Evolutionary conservation across 352 stramenopile genomes (phyloP).

Genomic region (Pythium sukuiense): DNA sequence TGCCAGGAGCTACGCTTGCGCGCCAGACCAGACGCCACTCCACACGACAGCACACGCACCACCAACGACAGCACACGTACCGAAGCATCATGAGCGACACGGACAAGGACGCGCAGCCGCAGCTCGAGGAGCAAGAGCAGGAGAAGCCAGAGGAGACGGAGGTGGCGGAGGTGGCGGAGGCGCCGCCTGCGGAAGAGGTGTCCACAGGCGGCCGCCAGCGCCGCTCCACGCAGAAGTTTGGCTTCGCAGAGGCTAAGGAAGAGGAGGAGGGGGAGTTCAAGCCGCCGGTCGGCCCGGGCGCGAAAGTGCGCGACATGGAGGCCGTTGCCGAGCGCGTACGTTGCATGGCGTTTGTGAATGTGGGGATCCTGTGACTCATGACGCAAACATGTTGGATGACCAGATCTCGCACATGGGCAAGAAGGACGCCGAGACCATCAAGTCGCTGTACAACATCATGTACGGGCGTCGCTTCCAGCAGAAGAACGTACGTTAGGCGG

Average conservation of each 20-base stretch:
- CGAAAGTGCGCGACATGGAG: slow-evolving; percentile 66
- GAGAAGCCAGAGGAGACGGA: not conserved
- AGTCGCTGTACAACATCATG: slow-evolving; percentile 82
- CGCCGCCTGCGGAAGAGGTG: slow-evolving; percentile 9
- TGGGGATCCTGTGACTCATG: slow-evolving; percentile 1
- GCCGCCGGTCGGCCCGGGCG: slow-evolving; percentile 49
- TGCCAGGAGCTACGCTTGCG: not conserved
- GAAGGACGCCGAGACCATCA: slow-evolving; percentile 70
- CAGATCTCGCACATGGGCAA: slow-evolving; percentile 70
- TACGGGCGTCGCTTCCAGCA: slow-evolving; percentile 76
- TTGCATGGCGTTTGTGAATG: slow-evolving; percentile 21
- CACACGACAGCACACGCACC: slow-evolving; percentile 2
- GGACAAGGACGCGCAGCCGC: not conserved
- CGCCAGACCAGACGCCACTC: not conserved
- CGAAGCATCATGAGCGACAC: slow-evolving; percentile 1
- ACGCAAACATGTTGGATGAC: not conserved
- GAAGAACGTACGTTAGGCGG: slow-evolving; percentile 52
- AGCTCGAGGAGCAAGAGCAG: not conserved
- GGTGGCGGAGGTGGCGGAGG: slow-evolving; percentile 10
- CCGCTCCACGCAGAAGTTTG: slow-evolving; percentile 67
- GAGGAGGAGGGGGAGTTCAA: slow-evolving; percentile 67
- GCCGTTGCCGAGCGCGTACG: slow-evolving; percentile 52
- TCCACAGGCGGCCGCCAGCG: slow-evolving; percentile 48
- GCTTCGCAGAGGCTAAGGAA: slow-evolving; percentile 42
- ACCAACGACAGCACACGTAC: not conserved